phyloP scores from a whole-genome alignment of 257 asterid genomes.

The Solanum okadae region DNA sequence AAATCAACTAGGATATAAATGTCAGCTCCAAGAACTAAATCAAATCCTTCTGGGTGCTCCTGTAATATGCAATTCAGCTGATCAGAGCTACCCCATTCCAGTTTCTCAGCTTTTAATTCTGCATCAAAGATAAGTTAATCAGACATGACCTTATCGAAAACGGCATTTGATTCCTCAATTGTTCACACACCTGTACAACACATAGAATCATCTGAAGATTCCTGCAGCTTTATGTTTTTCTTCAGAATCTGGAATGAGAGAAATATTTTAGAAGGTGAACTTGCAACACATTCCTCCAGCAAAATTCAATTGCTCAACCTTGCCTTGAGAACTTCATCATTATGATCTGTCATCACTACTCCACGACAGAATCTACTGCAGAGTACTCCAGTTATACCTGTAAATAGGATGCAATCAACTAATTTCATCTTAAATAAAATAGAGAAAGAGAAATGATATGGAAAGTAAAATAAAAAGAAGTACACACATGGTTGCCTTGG shows the following conservation, averaged over 20 bases:
- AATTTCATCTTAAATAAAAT: not conserved
- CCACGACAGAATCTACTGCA: constrained; percentile 76
- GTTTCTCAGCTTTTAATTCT: constrained; percentile 57
- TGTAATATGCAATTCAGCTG: constrained; percentile 54
- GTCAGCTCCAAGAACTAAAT: constrained; percentile 93
- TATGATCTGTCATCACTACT: constrained; percentile 84
- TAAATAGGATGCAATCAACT: constrained; percentile 8
- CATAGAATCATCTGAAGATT: constrained; percentile 21
- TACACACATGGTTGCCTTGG: not conserved
- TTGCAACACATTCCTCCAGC: constrained; percentile 5
- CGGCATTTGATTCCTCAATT: not conserved
- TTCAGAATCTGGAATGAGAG: constrained; percentile 49
- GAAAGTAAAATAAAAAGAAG: not conserved
- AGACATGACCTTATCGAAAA: constrained; percentile 1
- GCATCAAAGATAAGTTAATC: constrained; percentile 11
- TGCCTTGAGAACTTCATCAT: constrained; percentile 93
- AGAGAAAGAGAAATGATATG: not conserved
- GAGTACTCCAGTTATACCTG: constrained; percentile 86
- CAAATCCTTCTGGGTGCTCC: constrained; percentile 62
- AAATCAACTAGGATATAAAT: constrained; percentile 64
- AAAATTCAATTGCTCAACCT: constrained; percentile 22
- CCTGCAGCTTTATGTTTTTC: constrained; percentile 58
- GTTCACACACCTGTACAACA: constrained; percentile 42
- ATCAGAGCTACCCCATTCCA: constrained; percentile 85
- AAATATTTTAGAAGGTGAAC: constrained; percentile 8